phyloP scores from a whole-genome alignment of 2,329 filamentous ascomycete species.

The Ophiocordyceps polyrhachis-furcata region DNA sequence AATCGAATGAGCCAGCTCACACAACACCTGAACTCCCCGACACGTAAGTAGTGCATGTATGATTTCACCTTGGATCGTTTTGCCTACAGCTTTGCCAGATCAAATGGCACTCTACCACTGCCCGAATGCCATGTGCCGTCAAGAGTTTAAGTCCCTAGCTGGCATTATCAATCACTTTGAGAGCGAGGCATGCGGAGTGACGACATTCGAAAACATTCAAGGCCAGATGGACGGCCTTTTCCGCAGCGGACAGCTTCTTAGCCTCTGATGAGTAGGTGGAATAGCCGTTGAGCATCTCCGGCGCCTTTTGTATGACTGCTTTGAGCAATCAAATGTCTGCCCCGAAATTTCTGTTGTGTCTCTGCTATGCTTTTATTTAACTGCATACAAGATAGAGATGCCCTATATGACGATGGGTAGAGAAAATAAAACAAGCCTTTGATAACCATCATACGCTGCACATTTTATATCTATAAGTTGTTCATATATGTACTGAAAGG shows the following conservation, averaged over 20 bases:
- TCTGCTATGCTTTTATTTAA: too few species aligned
- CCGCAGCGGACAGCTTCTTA: background rate
- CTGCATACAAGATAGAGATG: too few species aligned
- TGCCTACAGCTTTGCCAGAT: slow-evolving; percentile 4
- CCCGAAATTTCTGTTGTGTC: too few species aligned
- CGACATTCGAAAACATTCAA: slow-evolving; percentile 13
- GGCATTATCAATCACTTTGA: slow-evolving; percentile 23
- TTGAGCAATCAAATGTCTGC: too few species aligned
- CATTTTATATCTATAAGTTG: too few species aligned
- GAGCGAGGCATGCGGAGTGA: slow-evolving; percentile 21
- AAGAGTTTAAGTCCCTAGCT: slow-evolving; percentile 20
- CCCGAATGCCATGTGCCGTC: slow-evolving; percentile 13
- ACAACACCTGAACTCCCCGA: slow-evolving; percentile 32
- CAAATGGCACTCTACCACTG: slow-evolving; percentile 21
- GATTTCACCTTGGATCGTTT: background rate
- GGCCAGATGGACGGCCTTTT: background rate
- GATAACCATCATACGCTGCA: too few species aligned
- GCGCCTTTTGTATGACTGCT: too few species aligned
- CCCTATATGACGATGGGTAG: too few species aligned
- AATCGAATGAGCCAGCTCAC: slow-evolving; percentile 16
- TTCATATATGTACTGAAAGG: too few species aligned
- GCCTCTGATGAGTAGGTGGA: background rate
- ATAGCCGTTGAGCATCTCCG: too few species aligned
- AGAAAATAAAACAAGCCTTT: too few species aligned
- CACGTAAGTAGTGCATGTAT: slow-evolving; percentile 17